phyloP scores from a whole-genome alignment of 2,329 filamentous ascomycete species.

The Colletotrichum costaricense region DNA sequence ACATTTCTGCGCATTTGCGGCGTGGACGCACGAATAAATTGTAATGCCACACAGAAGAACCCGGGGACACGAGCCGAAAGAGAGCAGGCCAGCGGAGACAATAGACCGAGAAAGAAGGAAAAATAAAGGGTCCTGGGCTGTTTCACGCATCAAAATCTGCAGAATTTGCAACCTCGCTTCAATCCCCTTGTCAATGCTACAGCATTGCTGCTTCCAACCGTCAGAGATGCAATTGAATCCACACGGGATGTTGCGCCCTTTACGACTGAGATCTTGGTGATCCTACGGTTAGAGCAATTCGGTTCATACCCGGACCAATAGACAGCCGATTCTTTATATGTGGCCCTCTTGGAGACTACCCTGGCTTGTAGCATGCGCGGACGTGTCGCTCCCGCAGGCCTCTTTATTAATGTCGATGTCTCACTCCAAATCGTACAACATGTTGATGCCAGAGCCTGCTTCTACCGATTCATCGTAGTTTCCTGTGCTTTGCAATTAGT shows the following conservation, averaged over 20 bases:
- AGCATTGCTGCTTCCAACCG: conserved; percentile 3
- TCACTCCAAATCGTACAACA: neutral
- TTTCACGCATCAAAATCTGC: conserved; percentile 23
- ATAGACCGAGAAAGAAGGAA: neutral
- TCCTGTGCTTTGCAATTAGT: neutral
- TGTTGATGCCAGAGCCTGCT: neutral
- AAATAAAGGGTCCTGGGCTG: conserved; percentile 29
- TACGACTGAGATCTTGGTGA: neutral
- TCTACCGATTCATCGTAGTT: neutral
- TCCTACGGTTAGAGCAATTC: neutral
- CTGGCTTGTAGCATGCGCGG: neutral
- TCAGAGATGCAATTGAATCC: neutral
- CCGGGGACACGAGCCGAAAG: neutral
- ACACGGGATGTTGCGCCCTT: neutral
- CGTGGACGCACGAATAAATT: conserved; percentile 10
- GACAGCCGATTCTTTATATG: neutral
- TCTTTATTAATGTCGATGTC: neutral
- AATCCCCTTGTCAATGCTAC: neutral
- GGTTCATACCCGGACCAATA: conserved; percentile 9
- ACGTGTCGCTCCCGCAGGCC: neutral
- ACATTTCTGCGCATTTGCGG: conserved; percentile 14
- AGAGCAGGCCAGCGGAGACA: neutral
- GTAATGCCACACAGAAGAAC: neutral
- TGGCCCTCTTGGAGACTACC: neutral
- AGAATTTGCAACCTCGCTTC: conserved; percentile 7